Conservation (phyloP, 2,329 filamentous ascomycete genomes). For the Fusarium napiforme region DNA sequence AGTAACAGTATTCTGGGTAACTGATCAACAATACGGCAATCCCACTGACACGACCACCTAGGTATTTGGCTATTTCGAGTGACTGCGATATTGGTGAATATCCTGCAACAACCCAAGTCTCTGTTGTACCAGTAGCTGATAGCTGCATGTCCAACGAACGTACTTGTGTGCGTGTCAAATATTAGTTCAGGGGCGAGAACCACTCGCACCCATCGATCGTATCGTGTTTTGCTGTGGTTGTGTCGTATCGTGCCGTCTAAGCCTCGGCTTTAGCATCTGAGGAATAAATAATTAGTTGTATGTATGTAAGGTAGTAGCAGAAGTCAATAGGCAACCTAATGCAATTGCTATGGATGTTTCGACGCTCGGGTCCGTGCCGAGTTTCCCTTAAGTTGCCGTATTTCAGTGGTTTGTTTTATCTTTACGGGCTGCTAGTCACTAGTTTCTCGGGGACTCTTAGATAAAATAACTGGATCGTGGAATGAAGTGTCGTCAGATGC, state of each 20-base stretch:
- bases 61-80: neutral
- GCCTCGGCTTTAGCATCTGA: conserved; percentile 21
- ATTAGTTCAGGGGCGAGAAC: conserved; percentile 36
- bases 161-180: conserved; percentile 4
- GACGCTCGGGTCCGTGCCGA: conserved; percentile 14
- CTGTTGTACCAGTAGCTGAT: neutral
- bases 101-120: conserved; percentile 19
- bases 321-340: neutral
- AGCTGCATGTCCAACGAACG: neutral
- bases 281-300: neutral
- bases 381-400: conserved; percentile 22
- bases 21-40: neutral
- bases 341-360: conserved; percentile 6
- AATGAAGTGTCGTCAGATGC: conserved; percentile 27
- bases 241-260: conserved; percentile 8
- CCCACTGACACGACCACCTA: neutral
- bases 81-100: conserved; percentile 10
- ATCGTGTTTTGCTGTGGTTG: neutral
- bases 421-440: neutral
- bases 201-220: conserved; percentile 15
- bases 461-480: conserved; percentile 17
- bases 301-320: neutral
- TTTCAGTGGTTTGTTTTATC: conserved; percentile 18
- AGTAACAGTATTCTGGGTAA: neutral
- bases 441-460: neutral